Evolutionary conservation across 208 protist genomes (phyloP), one percentile per base, ranked within the genome.

Genomic region (Strigomonas culicis): DNA sequence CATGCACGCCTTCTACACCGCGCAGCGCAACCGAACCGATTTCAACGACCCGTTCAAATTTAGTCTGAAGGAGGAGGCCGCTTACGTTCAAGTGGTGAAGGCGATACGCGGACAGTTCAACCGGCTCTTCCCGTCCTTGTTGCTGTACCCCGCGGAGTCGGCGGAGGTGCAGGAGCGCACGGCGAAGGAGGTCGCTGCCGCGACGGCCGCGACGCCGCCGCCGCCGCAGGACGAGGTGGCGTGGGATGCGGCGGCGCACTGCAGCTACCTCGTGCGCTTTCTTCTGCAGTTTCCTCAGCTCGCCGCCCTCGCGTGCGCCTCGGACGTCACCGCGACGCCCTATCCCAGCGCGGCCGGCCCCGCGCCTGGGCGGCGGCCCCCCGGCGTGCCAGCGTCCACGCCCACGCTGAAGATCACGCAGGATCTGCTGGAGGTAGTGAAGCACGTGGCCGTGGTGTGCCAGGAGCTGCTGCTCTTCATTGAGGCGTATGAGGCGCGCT

Each of bases 211-310:
- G 24, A 50, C 25, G 22, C n/a, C 28, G 13, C 34, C 21, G 4
- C 0, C 24, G 30, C 28, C 25, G 36, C 15, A 52, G 39, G 50
- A 52, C 13, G 11, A 36, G 31, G 31, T 28, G 17, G 30, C 49
- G 36, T 46, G 52, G 56, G 50, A 22, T 21, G 32, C 11, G n/a
- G 19, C 22, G 57, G 34, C 25, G 1, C 90, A 96, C 63, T 81
- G 86, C 51, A 72, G 70, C 13, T 93, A 93, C 61, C 73, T 96
- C 15, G 79, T 92, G 7, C 86, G 90, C 8, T 82, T 96, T 32
- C 80, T 93, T 34, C 75, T 86, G 28, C 90, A 96, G 34, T 81
- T 90, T 50, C 90, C 90, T 32, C 90, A 96, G 69, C 62, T 96
- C 6, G 75, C 84, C 25, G 72, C 79, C 22, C 63, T 96, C 39